Evolutionary conservation across 495 filamentous ascomycete species (phyloP).

Genomic region (Penicillium steckii): DNA sequence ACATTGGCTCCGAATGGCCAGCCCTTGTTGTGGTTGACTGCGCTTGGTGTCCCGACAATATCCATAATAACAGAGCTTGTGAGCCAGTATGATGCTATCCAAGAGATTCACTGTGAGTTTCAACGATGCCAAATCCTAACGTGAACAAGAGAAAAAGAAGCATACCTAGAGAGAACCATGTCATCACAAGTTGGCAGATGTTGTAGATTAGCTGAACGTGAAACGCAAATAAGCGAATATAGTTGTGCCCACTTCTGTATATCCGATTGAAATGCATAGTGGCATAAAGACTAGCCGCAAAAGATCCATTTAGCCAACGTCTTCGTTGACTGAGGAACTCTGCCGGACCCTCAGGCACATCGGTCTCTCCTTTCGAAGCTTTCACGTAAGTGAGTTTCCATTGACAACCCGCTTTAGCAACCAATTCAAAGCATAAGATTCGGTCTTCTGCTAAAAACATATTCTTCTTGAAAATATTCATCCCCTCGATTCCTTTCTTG

Average conservation of each 20-base stretch:
- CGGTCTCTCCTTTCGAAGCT: slow-evolving; percentile 95
- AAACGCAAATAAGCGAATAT: slow-evolving; percentile 90
- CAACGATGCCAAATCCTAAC: no score
- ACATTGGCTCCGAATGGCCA: slow-evolving; percentile 77
- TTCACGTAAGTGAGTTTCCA: slow-evolving; percentile 98
- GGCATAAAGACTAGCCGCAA: slow-evolving; percentile 90
- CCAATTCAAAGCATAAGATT: slow-evolving; percentile 96
- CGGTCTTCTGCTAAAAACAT: slow-evolving; percentile 99
- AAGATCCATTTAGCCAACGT: slow-evolving; percentile 96
- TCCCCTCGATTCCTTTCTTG: slow-evolving; percentile 97
- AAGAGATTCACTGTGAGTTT: background rate
- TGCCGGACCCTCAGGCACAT: slow-evolving; percentile 86
- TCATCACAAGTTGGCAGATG: slow-evolving; percentile 77
- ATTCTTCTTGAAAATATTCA: slow-evolving; percentile 99
- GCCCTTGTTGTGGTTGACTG: slow-evolving; percentile 43
- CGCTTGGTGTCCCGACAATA: slow-evolving; percentile 72
- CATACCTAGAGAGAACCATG: slow-evolving; percentile 90
- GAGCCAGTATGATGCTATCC: slow-evolving; percentile 77
- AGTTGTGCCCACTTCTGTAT: slow-evolving; percentile 92
- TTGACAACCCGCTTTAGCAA: slow-evolving; percentile 95
- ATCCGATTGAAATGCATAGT: slow-evolving; percentile 96
- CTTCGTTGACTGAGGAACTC: slow-evolving; percentile 95
- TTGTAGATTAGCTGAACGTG: slow-evolving; percentile 95
- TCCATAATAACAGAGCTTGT: slow-evolving; percentile 95
- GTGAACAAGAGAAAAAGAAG: background rate